Base-by-base conservation (phyloP, 345 rosid species). In the Carallia brachiata region DNA sequence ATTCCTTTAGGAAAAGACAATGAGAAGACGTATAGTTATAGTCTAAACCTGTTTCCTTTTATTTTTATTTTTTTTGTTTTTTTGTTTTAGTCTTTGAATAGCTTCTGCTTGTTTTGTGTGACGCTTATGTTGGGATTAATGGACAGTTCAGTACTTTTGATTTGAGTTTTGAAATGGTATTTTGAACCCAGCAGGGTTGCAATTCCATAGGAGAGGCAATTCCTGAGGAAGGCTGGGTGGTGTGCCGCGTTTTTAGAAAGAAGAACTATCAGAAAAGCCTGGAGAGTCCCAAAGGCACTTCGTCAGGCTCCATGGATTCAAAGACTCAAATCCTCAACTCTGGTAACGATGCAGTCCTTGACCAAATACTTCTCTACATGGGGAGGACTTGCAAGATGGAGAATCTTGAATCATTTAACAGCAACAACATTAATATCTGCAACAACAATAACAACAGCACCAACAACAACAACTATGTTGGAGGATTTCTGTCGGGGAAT, bases 151-250 rank as follows among this genome's bases (percentile, higher is more conserved):
- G 50, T 44, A 13, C 16, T 44, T 12, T 2, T 12, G 50, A 44
- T 12, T 44, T 13, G 50, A 44, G 17, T 10, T 44, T 12, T 44
- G 5, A 44, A 44, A 44, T 44, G 5, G 15, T 27, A 64, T 28
- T 34, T 39, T 62, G 16, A 30, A 1, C 19, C 44, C 19, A 4
- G 6, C 67, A 86, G 86, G 80, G 53, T 39, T 77, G 77, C 2
- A 83, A 78, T 64, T 61, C 78, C 4, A 72, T 73, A 15, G 91
- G 87, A 48, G 98, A 95, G 36, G 65, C 78, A 7, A 56, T 65
- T 65, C 50, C 81, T 27, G 99, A 95, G 80, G 99, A 95, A 62
- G 98, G 99, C 2, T 95, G 98, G 99, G 99, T 95, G 71, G 90
- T 95, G 64, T 92, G 98, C 78, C 88, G 99, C 9, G 92, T 92